Evolutionary conservation across 495 filamentous ascomycete species (phyloP).

Genomic region (Aspergillus nanangensis): DNA sequence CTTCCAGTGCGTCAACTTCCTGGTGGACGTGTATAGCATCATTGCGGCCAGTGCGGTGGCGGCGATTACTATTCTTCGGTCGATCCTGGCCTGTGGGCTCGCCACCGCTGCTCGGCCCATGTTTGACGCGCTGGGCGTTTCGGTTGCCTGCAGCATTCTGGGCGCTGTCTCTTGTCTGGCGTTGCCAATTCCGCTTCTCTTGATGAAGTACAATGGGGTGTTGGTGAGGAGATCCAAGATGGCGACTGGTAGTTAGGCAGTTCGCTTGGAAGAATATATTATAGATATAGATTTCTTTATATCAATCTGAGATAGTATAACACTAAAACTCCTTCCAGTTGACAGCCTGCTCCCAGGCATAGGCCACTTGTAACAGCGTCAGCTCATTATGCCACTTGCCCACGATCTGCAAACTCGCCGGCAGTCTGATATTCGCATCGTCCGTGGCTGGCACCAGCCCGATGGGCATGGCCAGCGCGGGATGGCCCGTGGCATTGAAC

Average conservation of each 20-base stretch:
- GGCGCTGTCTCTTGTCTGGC: constrained; percentile 26
- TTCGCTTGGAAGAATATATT: too few species aligned
- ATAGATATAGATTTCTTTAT: too few species aligned
- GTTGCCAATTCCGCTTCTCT: constrained; percentile 31
- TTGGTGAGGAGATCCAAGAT: too few species aligned
- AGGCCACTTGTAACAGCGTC: constrained; percentile 39
- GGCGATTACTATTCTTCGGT: constrained; percentile 34
- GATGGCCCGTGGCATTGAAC: constrained; percentile 3
- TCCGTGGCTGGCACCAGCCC: constrained; percentile 9
- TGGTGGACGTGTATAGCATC: constrained; percentile 32
- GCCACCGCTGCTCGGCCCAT: constrained; percentile 31
- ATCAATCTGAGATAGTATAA: background rate
- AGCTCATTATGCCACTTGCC: constrained; percentile 40
- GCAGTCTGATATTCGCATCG: too few species aligned
- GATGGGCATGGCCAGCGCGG: constrained; percentile 7
- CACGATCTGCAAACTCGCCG: constrained; percentile 47
- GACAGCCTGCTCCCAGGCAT: constrained; percentile 35
- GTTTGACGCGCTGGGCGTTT: constrained; percentile 26
- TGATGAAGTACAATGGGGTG: constrained; percentile 35
- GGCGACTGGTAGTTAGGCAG: too few species aligned
- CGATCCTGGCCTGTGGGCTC: constrained; percentile 28
- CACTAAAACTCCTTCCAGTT: constrained; percentile 1
- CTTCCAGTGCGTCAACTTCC: constrained; percentile 34
- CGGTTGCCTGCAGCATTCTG: constrained; percentile 28
- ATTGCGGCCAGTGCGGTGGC: constrained; percentile 32